A percentile compares a stretch with the other conserved stretches of the same genome.
phyloP scores from a whole-genome alignment of 345 rosid species.

The Streptanthus diversifolius region DNA sequence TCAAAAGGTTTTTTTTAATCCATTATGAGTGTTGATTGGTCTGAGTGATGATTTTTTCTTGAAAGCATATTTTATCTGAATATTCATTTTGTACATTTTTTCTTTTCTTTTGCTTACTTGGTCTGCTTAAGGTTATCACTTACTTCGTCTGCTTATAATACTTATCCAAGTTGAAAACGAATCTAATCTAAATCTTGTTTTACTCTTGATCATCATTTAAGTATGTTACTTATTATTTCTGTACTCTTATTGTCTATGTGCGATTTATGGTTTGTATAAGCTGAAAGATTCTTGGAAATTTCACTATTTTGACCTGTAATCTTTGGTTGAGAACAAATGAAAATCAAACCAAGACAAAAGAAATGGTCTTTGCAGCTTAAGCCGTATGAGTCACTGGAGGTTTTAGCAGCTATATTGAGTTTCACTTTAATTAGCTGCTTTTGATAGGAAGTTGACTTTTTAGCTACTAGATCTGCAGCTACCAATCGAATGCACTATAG shows the following conservation, averaged over 20 bases:
- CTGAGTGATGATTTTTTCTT: slow-evolving; percentile 17
- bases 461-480: neutral
- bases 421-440: neutral
- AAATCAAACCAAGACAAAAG: neutral
- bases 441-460: slow-evolving; percentile 2
- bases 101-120: neutral
- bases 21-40: neutral
- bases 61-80: slow-evolving; percentile 17
- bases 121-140: neutral
- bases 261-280: neutral
- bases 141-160: neutral
- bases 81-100: slow-evolving; percentile 12
- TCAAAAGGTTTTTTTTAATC: slow-evolving; percentile 4
- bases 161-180: neutral
- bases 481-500: neutral
- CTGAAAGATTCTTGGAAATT: neutral
- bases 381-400: neutral
- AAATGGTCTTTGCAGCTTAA: neutral
- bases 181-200: slow-evolving; percentile 16
- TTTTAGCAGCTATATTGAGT: slow-evolving; percentile 6
- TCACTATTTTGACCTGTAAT: neutral
- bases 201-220: slow-evolving; percentile 16
- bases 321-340: neutral
- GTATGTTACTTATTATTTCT: neutral
- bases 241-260: neutral